Conservation (phyloP, 805 yeast species). For the Kodamaea fukazawae region DNA sequence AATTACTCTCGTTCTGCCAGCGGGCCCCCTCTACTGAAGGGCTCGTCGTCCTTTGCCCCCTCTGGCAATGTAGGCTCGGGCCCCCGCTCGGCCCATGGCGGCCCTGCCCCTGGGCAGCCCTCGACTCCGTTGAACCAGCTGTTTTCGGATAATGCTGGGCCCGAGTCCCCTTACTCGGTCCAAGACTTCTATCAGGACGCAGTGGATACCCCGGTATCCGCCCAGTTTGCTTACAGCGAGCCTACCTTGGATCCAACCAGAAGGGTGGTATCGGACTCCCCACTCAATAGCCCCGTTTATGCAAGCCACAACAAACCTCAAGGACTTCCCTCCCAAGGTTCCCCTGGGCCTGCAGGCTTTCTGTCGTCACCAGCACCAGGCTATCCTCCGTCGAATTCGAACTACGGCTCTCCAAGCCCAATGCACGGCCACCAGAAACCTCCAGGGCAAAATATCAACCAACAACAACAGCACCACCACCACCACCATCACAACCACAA, state of each 20-base stretch:
- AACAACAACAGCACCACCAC: too few species aligned
- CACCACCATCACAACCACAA: neutral
- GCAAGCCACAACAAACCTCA: too few species aligned
- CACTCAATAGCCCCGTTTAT: neutral
- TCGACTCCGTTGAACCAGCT: constrained; percentile 9
- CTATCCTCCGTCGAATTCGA: too few species aligned
- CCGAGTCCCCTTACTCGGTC: constrained; percentile 11
- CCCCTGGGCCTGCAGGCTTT: too few species aligned
- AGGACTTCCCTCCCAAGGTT: too few species aligned
- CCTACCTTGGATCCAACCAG: neutral
- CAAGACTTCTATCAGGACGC: constrained; percentile 8
- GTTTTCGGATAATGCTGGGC: constrained; percentile 1
- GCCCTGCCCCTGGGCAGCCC: constrained; percentile 1
- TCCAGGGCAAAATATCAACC: neutral
- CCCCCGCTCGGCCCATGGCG: neutral
- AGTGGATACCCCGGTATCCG: neutral
- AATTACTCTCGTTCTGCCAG: neutral
- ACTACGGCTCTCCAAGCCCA: neutral
- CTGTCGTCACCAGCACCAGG: too few species aligned
- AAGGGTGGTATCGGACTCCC: neutral
- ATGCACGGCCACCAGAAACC: too few species aligned
- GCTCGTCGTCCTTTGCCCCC: neutral
- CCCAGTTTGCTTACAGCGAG: neutral
- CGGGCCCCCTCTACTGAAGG: constrained; percentile 2
- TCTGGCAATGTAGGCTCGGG: neutral